Conservation (phyloP, 306 rosid species). For the Purshia tridentata region DNA sequence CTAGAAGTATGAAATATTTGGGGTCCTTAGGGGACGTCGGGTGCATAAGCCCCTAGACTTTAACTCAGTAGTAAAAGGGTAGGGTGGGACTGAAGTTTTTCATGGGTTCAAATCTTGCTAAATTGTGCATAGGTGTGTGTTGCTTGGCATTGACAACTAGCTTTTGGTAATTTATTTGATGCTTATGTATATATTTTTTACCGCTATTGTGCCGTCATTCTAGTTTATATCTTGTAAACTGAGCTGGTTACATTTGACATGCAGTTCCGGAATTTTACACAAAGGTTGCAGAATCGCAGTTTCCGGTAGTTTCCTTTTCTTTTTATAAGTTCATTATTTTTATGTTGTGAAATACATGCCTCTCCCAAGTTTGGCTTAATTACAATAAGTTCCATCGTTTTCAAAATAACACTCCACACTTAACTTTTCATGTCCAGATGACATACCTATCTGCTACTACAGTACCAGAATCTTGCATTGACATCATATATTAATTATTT, state of each 20-base stretch:
- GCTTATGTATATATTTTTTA: not conserved
- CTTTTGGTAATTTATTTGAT: not conserved
- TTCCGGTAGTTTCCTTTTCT: conserved; percentile 56
- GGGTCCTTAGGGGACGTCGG: not conserved
- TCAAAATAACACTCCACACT: not conserved
- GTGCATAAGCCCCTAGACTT: not conserved
- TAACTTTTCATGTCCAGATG: not conserved
- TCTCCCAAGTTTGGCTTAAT: conserved; percentile 12
- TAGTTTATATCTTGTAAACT: not conserved
- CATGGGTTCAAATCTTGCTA: conserved; percentile 1
- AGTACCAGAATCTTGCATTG: not conserved
- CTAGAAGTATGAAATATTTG: not conserved
- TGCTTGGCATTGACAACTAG: not conserved
- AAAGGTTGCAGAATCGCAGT: conserved; percentile 74
- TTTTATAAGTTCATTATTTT: conserved; percentile 5
- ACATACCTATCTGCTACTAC: not conserved
- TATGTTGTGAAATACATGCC: not conserved
- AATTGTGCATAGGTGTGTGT: not conserved
- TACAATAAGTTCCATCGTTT: not conserved
- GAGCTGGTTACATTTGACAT: conserved; percentile 32
- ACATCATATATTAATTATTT: not conserved
- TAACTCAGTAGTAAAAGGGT: not conserved
- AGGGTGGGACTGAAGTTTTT: not conserved
- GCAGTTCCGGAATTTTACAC: conserved; percentile 81
- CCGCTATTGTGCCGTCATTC: not conserved